Base-by-base conservation (phyloP, 495 filamentous ascomycete genomes). In the Geoglossum glabrum region DNA sequence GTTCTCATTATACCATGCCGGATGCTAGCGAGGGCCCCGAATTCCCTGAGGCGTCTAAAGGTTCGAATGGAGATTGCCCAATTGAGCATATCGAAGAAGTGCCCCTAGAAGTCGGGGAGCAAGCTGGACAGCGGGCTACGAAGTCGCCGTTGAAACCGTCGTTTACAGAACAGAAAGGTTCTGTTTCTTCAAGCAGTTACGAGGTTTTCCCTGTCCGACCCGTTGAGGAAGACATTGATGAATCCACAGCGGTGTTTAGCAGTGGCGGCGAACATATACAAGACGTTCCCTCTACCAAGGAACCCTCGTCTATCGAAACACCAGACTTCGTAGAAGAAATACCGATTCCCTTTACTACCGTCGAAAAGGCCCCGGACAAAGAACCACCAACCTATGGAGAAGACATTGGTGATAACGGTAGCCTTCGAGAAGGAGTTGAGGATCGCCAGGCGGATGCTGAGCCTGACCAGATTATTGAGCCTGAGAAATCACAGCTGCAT, bases 361-460 rank as follows among this genome's bases (percentile, higher is more conserved):
- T 62, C 4, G 60, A 66, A 13, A 64, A 62, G 38, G 62, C 62
- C 1, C 52, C 49, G 15, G 60, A 62, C 33, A 10, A 57, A 17
- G 49, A 57, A 19, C 62, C 28, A 27, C 62, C 60, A 31, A 31
- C 40, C 5, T 64, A 62, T 33, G 60, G 64, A 15, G 38, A 15
- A 25, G 55, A 62, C 31, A 19, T 58, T 27, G 49, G 11, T 8
- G 56, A 61, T 38, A 11, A 60, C 11, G 33, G 51, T 10, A 52
- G 28, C 33, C 60, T 66, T 25, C 58, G 56, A 30, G 64, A 59
- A 25, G 40, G 60, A 28, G 21, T 40, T 0, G 30, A 51, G n/a
- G 61, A 64, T 43, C 64, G 62, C 30, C 11, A 54, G 10, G 57
- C 61, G 6, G 64, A 66, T 54, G 60, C 64, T 7, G 57, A 63